A percentile compares a stretch with the other conserved stretches of the same genome.
These are phyloP conservation scores for Apiotrichum veenhuisii DNA, from an alignment of 1,284 basidiomycete species.

Conservation along the genomic window DNA sequence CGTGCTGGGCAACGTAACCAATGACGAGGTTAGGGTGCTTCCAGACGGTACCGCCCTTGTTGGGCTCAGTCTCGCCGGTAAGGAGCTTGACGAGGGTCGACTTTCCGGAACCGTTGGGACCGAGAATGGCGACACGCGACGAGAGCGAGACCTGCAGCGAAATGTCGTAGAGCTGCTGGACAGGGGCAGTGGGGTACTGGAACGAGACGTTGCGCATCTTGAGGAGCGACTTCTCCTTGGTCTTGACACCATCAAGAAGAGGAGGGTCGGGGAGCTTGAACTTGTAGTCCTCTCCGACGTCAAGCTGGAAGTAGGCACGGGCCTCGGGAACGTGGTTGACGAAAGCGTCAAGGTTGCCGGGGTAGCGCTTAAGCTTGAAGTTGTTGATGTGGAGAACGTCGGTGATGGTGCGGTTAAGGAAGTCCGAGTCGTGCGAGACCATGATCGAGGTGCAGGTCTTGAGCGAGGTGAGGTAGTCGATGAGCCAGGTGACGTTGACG, in stretches of 20 bases:
- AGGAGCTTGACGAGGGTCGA: constrained; percentile 77
- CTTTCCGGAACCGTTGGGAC: constrained; percentile 97
- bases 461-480: constrained; percentile 85
- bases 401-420: constrained; percentile 98
- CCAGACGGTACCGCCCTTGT: constrained; percentile 95
- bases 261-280: constrained; percentile 96
- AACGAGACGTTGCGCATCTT: constrained; percentile 98
- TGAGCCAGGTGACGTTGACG: constrained; percentile 94
- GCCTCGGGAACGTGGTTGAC: constrained; percentile 94
- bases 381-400: constrained; percentile 98
- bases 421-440: constrained; percentile 97
- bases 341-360: constrained; percentile 95
- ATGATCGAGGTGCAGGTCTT: constrained; percentile 95
- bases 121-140: constrained; percentile 93
- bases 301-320: constrained; percentile 94
- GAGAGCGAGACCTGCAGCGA: constrained; percentile 93
- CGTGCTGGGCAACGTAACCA: constrained; percentile 97
- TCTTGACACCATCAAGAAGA: constrained; percentile 98
- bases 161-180: constrained; percentile 91
- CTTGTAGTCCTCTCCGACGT: constrained; percentile 90
- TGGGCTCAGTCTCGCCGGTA: constrained; percentile 94
- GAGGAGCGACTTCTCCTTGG: constrained; percentile 94
- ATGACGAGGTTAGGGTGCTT: constrained; percentile 99
- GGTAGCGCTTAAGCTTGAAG: constrained; percentile 97
- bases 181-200: constrained; percentile 82